Base-by-base conservation (phyloP, 345 rosid species). In the Bruguiera gymnorhiza region DNA sequence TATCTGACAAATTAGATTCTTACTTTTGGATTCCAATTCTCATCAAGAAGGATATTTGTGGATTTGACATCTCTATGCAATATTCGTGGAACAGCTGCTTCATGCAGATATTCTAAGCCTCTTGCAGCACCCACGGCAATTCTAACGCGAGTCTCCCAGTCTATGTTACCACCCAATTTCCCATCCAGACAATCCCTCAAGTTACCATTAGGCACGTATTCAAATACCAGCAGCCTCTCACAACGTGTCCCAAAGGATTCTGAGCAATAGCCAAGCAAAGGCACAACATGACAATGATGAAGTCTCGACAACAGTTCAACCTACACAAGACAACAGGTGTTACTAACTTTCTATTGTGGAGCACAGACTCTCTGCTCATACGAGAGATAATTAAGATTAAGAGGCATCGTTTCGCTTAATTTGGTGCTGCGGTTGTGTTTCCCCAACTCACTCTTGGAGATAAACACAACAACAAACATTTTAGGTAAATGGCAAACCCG, bases 51-150 rank as follows among this genome's bases (percentile, higher is more conserved):
- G 74, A 95, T 95, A 63, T 92, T 95, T 13, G 97, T 86, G 29
- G 99, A 92, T 78, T 95, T 95, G 80, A 95, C 91, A 80, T 95
- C 99, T 74, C 99, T 79, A 72, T 95, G 97, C 82, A 95, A 80
- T 80, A 95, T 88, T 90, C 90, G 85, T 60, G 99, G 99, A 66
- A 97, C 97, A 57, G 97, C 99, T 18, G 97, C 97, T 80, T 92
- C 99, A 30, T 95, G 99, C 69, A 95, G 99, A 85, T 95, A 95
- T 74, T 95, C 97, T 57, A 95, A 87, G 11, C 99, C 99, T 84
- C 93, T 90, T 52, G 97, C 99, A 69, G 97, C 97, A 83, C 97
- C 97, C 58, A 92, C 85, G 32, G 97, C 99, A 26, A 95, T 79
- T n/a, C 83, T 66, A 79, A 92, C 82, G 68, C 99, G 89, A 36